Evolutionary conservation across 2,329 filamentous ascomycete species (phyloP), one percentile per base, ranked within the genome.

Genomic region (Cercospora nicotianae): DNA sequence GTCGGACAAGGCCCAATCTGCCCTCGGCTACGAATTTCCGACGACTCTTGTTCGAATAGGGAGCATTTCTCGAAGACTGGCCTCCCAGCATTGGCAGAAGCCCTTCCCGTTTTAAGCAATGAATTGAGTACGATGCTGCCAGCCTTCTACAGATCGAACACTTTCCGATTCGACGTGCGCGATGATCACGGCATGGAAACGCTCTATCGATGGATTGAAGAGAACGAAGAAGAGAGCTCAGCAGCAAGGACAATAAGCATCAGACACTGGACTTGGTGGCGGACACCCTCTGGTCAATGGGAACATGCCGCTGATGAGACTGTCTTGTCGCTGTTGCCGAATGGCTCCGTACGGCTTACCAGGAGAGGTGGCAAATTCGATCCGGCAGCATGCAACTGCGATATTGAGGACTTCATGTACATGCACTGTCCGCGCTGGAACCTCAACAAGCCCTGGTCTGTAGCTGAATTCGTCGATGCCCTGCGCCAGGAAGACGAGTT

Each of bases 101-200:
- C 66, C 8, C 65, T 67, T 18, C 64, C 69, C 3, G 6, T 6
- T 20, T 31, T 65, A 4, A 31, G 48, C 39, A 31, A 28, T 42
- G 58, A 65, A 53, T 6, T 65, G 57, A 31, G 5, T 18, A 31
- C 42, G 3, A 60, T 65, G 64, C 18, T 61, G 30, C 39, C 57
- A 7, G 39, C 20, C 30, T 67, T 69, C 48, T 70, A 69, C 67
- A 45, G 60, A 20, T 63, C 69, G 6, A 65, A 69, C 18, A 67
- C 61, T 4, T 72, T 69, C 45, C 65, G 67, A 30, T 72, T 72
- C 36, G 70, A 72, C 31, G 51, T 72, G 30, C 65, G 69, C 31
- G 55, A 63, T 23, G 60, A 66, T 3, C 20, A 26, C n/a, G 68
- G 60, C 3, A 28, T 42, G 18, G 39, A 60, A 7, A 30, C 45